Base-by-base conservation (phyloP, 1,284 basidiomycete species). In the Apiotrichum porosum region DNA sequence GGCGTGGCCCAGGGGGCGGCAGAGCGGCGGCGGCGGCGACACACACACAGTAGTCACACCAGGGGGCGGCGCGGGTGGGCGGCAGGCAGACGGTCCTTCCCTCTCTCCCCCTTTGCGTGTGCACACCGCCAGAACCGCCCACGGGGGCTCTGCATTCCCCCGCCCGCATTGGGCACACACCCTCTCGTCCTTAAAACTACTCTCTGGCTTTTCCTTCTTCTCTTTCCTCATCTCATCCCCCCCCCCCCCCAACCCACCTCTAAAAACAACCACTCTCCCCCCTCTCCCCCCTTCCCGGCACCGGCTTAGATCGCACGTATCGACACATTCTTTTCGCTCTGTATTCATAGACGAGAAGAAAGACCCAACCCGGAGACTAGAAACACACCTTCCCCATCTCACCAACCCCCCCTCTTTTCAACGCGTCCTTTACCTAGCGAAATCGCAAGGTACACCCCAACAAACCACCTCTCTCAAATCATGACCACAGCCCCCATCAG, bases 401-500 rank as follows among this genome's bases (percentile, higher is more conserved):
- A 33, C 19, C 40, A 4, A 42, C 9, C n/a, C n/a, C n/a, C n/a
- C n/a, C n/a, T n/a, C 39, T 35, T 17, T 35, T 9, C 32, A 32
- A 30, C 41, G 13, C 30, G 17, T 33, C 21, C 30, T 40, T 17
- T 30, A 44, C 37, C 50, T 39, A 32, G 42, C 41, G 37, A 42
- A 33, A 33, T 42, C 37, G 36, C 40, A 39, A 39, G 51, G 51
- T 45, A 49, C 17, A 19, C 28, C 24, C 35, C 22, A 51, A 40
- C 24, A 49, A 28, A 51, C 45, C 42, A 18, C 44, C 41, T 21
- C 23, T 45, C 35, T 43, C 49, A 68, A 47, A 68, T 64, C 58
- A 69, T 65, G 54, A 66, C 41, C 41, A 23, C 66, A 56, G 63
- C 58, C 50, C 65, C 65, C 47, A 60, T 65, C 47, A 45, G 40